Conservation (phyloP, 2,329 filamentous ascomycete species). For the Sclerotinia spermophila region DNA sequence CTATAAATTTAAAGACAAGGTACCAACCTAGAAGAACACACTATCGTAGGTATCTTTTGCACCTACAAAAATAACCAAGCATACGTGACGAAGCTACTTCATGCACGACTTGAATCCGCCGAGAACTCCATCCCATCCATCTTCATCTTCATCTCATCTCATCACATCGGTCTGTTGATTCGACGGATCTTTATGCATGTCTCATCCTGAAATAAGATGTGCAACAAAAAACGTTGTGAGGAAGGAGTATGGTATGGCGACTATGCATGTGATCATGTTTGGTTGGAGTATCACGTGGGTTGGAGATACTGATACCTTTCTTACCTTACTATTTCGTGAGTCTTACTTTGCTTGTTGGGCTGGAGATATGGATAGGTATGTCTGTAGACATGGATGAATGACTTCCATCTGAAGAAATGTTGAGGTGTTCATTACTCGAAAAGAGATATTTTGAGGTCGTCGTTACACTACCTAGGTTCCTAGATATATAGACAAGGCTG, state of each 20-base stretch:
- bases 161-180: too few relatives aligned
- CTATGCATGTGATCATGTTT: not conserved
- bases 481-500: conserved; percentile 2
- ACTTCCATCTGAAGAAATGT: conserved; percentile 1
- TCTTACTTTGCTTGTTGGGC: not conserved
- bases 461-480: not conserved
- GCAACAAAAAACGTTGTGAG: conserved; percentile 15
- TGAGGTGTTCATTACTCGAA: not conserved
- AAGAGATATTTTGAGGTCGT: not conserved
- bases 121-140: not conserved
- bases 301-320: not conserved
- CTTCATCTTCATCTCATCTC: too few relatives aligned
- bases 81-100: conserved; percentile 14
- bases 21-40: not conserved
- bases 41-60: too few relatives aligned
- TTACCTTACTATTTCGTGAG: not conserved
- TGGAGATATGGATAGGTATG: not conserved
- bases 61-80: not conserved
- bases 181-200: conserved; percentile 16
- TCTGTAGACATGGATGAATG: not conserved
- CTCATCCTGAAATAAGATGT: conserved; percentile 17
- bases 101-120: conserved; percentile 17
- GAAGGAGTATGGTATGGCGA: not conserved
- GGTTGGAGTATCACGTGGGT: conserved; percentile 4
- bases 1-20: too few relatives aligned